These are phyloP conservation scores for Candida orba DNA, from an alignment of 805 yeast species.

Conservation along the genomic window DNA sequence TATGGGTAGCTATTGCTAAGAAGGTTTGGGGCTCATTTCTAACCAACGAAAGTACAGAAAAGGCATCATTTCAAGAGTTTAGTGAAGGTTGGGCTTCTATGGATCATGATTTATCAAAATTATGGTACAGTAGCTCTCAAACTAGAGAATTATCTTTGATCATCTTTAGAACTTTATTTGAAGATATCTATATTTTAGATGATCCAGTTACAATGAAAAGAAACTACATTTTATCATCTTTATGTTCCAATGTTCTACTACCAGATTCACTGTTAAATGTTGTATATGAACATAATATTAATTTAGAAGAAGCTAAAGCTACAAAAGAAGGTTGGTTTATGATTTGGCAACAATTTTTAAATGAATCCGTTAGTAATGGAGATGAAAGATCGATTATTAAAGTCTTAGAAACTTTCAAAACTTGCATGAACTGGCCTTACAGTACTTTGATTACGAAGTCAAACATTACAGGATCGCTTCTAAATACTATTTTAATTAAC, in stretches of 20 bases:
- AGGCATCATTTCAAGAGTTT: slow-evolving; percentile 40
- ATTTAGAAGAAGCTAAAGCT: slow-evolving; percentile 56
- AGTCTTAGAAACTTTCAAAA: slow-evolving; percentile 74
- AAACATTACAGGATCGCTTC: slow-evolving; percentile 56
- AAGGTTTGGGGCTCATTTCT: slow-evolving; percentile 81
- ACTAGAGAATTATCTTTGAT: slow-evolving; percentile 73
- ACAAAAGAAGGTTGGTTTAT: slow-evolving; percentile 81
- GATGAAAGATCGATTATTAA: slow-evolving; percentile 49
- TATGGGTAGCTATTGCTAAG: slow-evolving; percentile 91
- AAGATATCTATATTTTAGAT: slow-evolving; percentile 85
- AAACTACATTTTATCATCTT: slow-evolving; percentile 66
- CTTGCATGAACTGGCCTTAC: slow-evolving; percentile 86
- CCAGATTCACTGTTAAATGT: slow-evolving; percentile 56
- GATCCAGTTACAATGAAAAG: slow-evolving; percentile 86
- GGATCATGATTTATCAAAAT: slow-evolving; percentile 67
- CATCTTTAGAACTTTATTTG: slow-evolving; percentile 80
- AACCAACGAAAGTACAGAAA: slow-evolving; percentile 25
- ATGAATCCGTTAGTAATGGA: slow-evolving; percentile 35
- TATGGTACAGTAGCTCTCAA: slow-evolving; percentile 63
- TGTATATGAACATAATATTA: slow-evolving; percentile 61
- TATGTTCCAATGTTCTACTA: slow-evolving; percentile 77
- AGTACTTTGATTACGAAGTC: slow-evolving; percentile 66
- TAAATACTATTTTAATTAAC: slow-evolving; percentile 48
- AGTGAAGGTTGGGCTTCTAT: slow-evolving; percentile 75
- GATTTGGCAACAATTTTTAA: slow-evolving; percentile 58